These are phyloP conservation scores for Daldinia grandis DNA, from an alignment of 495 filamentous ascomycete genomes.

Conservation along the genomic window DNA sequence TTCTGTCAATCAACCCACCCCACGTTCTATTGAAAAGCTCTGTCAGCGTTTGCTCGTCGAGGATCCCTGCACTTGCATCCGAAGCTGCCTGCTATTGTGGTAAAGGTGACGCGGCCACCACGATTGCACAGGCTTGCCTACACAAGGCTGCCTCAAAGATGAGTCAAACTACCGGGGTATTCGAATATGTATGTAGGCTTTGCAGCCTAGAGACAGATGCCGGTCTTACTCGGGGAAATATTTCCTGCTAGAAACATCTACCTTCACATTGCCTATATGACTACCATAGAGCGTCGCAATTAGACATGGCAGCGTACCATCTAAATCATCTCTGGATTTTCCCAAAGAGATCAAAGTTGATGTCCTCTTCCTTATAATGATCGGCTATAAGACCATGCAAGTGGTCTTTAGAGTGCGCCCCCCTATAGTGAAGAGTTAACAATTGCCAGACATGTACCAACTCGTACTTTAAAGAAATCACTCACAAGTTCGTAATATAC, in stretches of 20 bases:
- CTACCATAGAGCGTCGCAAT: conserved; percentile 19
- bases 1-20: conserved; percentile 35
- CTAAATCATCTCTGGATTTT: conserved; percentile 36
- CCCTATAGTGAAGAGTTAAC: conserved; percentile 60
- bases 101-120: conserved; percentile 42
- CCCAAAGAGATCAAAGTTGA: conserved; percentile 64
- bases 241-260: not conserved
- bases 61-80: conserved; percentile 28
- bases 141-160: conserved; percentile 20
- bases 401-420: conserved; percentile 81
- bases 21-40: conserved; percentile 21
- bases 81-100: conserved; percentile 10
- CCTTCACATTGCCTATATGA: not conserved
- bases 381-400: conserved; percentile 82
- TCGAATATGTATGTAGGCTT: conserved; percentile 15
- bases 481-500: conserved; percentile 93
- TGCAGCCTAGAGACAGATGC: conserved; percentile 1
- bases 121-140: not conserved
- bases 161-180: conserved; percentile 29
- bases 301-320: conserved; percentile 1
- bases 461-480: conserved; percentile 28
- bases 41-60: conserved; percentile 7
- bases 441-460: not conserved
- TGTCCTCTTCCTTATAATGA: conserved; percentile 86
- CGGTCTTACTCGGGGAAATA: not conserved